phyloP scores from a whole-genome alignment of 805 yeast genomes.

The Zygoascus flipseniorum region DNA sequence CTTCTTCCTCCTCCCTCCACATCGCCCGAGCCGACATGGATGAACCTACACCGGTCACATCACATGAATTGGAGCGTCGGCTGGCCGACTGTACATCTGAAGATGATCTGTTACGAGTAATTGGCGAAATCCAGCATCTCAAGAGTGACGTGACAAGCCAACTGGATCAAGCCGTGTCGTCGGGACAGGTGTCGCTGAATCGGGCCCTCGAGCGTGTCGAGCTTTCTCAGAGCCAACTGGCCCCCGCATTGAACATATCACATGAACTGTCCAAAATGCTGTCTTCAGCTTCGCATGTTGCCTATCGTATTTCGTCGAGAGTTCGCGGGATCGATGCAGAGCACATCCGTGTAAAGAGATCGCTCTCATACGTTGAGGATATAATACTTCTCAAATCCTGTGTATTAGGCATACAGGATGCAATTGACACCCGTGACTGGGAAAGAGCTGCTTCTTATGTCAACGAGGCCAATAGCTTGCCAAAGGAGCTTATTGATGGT shows the following conservation, averaged over 20 bases:
- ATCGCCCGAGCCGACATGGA: background rate
- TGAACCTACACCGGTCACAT: background rate
- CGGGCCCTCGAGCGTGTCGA: conserved; percentile 22
- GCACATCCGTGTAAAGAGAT: conserved; percentile 50
- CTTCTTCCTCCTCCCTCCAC: background rate
- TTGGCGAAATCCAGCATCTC: conserved; percentile 8
- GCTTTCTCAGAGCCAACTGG: conserved; percentile 22
- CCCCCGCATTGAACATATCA: conserved; percentile 35
- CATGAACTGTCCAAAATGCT: conserved; percentile 47
- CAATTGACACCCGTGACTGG: conserved; percentile 65
- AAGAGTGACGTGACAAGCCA: background rate
- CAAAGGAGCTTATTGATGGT: conserved; percentile 47
- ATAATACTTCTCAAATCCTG: conserved; percentile 59
- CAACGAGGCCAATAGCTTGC: conserved; percentile 42
- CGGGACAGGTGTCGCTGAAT: conserved; percentile 11
- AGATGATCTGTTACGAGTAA: conserved; percentile 10
- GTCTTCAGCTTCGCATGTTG: conserved; percentile 53
- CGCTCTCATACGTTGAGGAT: conserved; percentile 55
- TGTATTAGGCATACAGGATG: conserved; percentile 55
- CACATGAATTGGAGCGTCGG: conserved; percentile 1
- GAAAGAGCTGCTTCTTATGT: conserved; percentile 70
- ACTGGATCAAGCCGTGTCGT: conserved; percentile 8
- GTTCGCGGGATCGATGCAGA: conserved; percentile 67
- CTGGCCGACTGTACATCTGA: conserved; percentile 3
- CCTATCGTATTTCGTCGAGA: conserved; percentile 57